Percentiles rank a stretch among this genome's conserved stretches.
Evolutionary conservation across 2,329 filamentous ascomycete genomes (phyloP).

Genomic region (Pseudogymnoascus sp.): DNA sequence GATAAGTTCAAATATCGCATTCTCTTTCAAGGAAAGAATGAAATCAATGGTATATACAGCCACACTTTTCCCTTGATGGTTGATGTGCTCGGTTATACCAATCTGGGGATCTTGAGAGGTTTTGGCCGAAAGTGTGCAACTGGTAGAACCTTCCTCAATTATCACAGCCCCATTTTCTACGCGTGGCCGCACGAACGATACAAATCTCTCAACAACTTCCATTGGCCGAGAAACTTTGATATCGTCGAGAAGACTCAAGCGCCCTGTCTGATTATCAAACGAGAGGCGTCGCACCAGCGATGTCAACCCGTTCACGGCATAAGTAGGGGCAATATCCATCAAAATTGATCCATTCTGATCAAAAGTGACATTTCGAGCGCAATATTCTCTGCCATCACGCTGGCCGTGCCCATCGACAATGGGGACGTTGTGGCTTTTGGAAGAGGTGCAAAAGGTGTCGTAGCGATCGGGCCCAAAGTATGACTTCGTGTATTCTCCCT

Average conservation of each 20-base stretch:
- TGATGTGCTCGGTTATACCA: not conserved
- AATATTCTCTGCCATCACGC: not conserved
- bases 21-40: not conserved
- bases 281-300: not conserved
- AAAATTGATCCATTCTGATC: not conserved
- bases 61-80: not conserved
- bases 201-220: not conserved
- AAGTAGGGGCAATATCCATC: not conserved
- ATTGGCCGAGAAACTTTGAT: not conserved
- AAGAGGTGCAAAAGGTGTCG: not conserved
- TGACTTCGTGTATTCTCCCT: not conserved
- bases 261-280: not conserved
- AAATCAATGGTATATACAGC: not conserved
- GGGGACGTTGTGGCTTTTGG: not conserved
- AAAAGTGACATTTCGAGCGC: not conserved
- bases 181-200: not conserved
- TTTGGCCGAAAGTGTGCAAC: not conserved
- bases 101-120: not conserved
- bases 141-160: not conserved
- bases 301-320: not conserved
- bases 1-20: not conserved
- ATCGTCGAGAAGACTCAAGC: not conserved
- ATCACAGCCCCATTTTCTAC: not conserved
- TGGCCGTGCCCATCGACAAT: not conserved
- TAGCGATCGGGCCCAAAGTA: not conserved